phyloP scores from a whole-genome alignment of 2,329 filamentous ascomycete species.

The Verticillium tricorpus region DNA sequence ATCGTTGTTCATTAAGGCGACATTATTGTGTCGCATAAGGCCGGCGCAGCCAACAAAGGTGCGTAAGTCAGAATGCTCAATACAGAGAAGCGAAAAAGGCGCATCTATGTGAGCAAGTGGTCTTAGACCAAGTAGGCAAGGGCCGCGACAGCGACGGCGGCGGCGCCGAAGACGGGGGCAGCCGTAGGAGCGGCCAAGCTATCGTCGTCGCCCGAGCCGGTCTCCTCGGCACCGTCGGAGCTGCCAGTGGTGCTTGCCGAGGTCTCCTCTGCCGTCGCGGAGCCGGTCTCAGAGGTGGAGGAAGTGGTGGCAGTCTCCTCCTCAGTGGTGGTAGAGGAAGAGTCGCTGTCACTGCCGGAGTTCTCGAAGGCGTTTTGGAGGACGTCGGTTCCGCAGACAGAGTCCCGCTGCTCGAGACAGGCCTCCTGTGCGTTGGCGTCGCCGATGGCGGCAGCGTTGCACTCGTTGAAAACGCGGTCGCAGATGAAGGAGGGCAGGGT shows the following conservation, averaged over 20 bases:
- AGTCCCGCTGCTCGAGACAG: slow-evolving; percentile 43
- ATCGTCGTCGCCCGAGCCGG: slow-evolving; percentile 13
- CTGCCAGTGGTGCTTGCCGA: slow-evolving; percentile 17
- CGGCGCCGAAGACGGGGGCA: slow-evolving; percentile 36
- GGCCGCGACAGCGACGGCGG: slow-evolving; percentile 45
- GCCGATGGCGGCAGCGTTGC: slow-evolving; percentile 37
- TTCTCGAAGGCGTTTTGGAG: slow-evolving; percentile 8
- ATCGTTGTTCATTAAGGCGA: slow-evolving; percentile 1
- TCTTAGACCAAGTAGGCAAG: slow-evolving; percentile 47
- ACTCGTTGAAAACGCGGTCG: slow-evolving; percentile 41
- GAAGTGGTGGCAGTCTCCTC: neutral
- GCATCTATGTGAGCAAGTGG: neutral
- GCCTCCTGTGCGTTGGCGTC: slow-evolving; percentile 37
- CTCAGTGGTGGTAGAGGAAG: neutral
- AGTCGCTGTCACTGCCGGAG: slow-evolving; percentile 4
- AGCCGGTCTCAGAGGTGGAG: neutral
- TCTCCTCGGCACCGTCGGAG: slow-evolving; percentile 8
- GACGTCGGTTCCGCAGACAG: slow-evolving; percentile 28
- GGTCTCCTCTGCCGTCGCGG: slow-evolving; percentile 8
- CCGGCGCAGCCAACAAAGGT: slow-evolving; percentile 1
- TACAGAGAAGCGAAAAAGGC: slow-evolving; percentile 14
- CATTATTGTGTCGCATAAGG: neutral
- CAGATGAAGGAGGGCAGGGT: slow-evolving; percentile 51
- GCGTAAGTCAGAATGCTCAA: slow-evolving; percentile 12
- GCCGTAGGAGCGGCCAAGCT: slow-evolving; percentile 34